Conservation (phyloP, 1,139 yeast genomes). For the Kodamaea suecica region DNA sequence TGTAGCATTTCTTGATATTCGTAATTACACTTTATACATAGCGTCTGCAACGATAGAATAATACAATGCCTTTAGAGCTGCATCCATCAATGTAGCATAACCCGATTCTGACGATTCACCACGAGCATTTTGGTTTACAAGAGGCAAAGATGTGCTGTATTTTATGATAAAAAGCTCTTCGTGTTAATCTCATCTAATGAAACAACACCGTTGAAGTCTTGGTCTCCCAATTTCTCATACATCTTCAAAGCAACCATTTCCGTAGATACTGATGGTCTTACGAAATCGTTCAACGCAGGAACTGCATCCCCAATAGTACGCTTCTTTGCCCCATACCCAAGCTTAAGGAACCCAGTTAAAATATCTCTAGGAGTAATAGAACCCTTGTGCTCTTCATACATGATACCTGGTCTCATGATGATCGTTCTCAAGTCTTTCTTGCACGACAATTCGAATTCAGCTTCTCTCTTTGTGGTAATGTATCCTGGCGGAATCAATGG, state of each 20-base stretch:
- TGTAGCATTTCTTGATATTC: too few species aligned
- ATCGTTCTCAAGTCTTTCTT: constrained; percentile 53
- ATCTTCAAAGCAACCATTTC: constrained; percentile 64
- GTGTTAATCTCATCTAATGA: constrained; percentile 47
- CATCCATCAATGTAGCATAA: too few species aligned
- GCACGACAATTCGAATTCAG: constrained; percentile 58
- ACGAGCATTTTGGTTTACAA: too few species aligned
- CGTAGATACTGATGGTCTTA: constrained; percentile 67
- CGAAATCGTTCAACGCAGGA: constrained; percentile 39
- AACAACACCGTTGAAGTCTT: constrained; percentile 54
- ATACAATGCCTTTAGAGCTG: too few species aligned
- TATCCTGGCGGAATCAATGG: constrained; percentile 70
- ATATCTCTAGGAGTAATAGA: constrained; percentile 27
- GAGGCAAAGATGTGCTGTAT: too few species aligned
- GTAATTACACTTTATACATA: constrained; percentile 1
- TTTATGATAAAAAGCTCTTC: constrained; percentile 1
- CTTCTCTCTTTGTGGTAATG: constrained; percentile 70
- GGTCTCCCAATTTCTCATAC: constrained; percentile 52
- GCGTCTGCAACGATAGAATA: constrained; percentile 4
- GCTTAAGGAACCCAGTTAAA: constrained; percentile 25
- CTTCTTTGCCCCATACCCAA: constrained; percentile 45
- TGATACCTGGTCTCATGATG: constrained; percentile 74
- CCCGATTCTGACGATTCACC: too few species aligned
- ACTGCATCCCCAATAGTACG: constrained; percentile 26
- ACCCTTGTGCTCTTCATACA: constrained; percentile 49